Base-by-base conservation (phyloP, 306 rosid species). In the Fagus sylvatica region DNA sequence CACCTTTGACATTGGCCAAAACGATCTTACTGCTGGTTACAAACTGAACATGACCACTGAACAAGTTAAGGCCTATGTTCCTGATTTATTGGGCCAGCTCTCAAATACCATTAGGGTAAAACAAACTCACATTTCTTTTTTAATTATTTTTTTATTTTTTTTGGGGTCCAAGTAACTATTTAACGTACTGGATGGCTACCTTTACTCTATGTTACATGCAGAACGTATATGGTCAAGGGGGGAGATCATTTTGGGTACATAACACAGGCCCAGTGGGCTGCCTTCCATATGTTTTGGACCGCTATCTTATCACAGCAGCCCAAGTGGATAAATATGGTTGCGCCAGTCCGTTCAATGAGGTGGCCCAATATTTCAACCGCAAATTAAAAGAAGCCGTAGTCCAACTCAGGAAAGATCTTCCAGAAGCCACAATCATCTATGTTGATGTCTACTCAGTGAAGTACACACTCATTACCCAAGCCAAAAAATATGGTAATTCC, bases 1-100 rank as follows among this genome's bases (percentile, higher is more conserved):
- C 84, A 88, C 97, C 12, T 85, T 91, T 74, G 97, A 91, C 77
- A 89, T 91, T 53, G 97, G 97, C 53, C 94, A 91, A 79, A 91
- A 91, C 74, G 97, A 91, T 73, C 85, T 91, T 70, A 15, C 94
- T 2, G 80, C 93, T 15, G 97, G 94, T 76, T 90, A 82, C 83
- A 86, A 86, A 74, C 90, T 73, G 43, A 91, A 88, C 88, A 80
- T 90, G 87, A 78, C 93, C 65, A 73, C 76, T 0, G 84, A 84
- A 46, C 87, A 88, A 82, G 87, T 90, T n/a, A 61, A 67, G 78
- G 34, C 77, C 2, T 67, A 67, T 51, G 70, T 80, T 46, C 87
- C 87, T 4, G 82, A 76, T 33, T 74, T 80, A 5, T 34, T 84
- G 9, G 5, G 39, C 42, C 80, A 78, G 42, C 41, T 83, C 74